Percentiles rank a stretch among this genome's conserved stretches.
Evolutionary conservation across 441 rosid species (phyloP).

Genomic region (Hura crepitans): DNA sequence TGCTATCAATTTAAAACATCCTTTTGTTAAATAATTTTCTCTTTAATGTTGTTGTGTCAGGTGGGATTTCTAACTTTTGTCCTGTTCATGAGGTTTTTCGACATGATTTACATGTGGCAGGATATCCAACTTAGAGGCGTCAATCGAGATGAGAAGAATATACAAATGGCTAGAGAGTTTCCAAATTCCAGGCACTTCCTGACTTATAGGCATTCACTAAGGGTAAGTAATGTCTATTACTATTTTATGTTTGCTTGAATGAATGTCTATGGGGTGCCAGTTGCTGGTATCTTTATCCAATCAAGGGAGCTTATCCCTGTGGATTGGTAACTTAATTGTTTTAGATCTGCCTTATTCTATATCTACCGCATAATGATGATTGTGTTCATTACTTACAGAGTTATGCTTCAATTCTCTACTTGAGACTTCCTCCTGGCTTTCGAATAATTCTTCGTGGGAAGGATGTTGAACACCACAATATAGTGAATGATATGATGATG

Average conservation of each 20-base stretch:
- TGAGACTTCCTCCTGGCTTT: constrained; percentile 73
- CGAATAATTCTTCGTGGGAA: constrained; percentile 85
- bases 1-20: constrained; percentile 10
- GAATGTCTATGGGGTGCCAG: background rate
- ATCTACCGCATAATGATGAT: constrained; percentile 1
- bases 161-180: constrained; percentile 54
- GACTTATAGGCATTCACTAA: constrained; percentile 66
- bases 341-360: background rate
- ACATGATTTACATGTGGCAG: constrained; percentile 33
- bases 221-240: constrained; percentile 37
- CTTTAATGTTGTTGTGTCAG: background rate
- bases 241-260: constrained; percentile 1
- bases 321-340: background rate
- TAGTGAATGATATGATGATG: constrained; percentile 92
- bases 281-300: background rate
- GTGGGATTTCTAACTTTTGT: background rate
- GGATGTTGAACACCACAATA: constrained; percentile 88
- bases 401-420: constrained; percentile 82
- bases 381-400: constrained; percentile 44
- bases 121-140: constrained; percentile 81
- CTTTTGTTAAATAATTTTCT: constrained; percentile 4
- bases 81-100: constrained; percentile 2
- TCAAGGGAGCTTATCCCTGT: constrained; percentile 1
- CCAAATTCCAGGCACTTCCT: constrained; percentile 69
- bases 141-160: constrained; percentile 72